Conservation (phyloP, 331 rosid species). For the Pyrus hybrid region DNA sequence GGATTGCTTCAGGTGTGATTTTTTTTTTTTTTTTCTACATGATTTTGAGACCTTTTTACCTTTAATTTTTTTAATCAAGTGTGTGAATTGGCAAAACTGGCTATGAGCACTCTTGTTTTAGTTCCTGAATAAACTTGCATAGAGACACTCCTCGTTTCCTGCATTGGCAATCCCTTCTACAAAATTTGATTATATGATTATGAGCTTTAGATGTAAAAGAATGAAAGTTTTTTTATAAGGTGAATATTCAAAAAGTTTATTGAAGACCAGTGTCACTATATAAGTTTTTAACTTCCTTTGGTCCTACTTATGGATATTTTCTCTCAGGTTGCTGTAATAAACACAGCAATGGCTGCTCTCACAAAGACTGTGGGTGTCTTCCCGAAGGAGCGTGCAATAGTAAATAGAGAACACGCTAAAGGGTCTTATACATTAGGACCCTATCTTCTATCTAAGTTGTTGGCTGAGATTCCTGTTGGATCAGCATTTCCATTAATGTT, state of each 20-base stretch:
- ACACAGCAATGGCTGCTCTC: slow-evolving; percentile 98
- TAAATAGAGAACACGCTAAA: slow-evolving; percentile 81
- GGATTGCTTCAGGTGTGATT: slow-evolving; percentile 91
- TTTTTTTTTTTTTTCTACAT: not conserved
- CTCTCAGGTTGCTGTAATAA: slow-evolving; percentile 90
- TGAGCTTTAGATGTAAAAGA: not conserved
- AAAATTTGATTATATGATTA: not conserved
- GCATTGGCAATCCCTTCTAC: not conserved
- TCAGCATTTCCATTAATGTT: slow-evolving; percentile 90
- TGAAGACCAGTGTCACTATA: not conserved
- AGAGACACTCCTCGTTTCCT: not conserved
- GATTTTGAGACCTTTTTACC: too few species aligned
- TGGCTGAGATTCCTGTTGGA: slow-evolving; percentile 89
- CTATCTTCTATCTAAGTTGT: slow-evolving; percentile 74
- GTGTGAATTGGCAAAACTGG: not conserved
- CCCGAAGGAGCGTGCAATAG: slow-evolving; percentile 87
- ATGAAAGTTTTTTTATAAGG: not conserved
- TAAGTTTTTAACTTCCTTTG: slow-evolving; percentile 11
- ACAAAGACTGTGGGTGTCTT: slow-evolving; percentile 84
- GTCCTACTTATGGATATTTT: slow-evolving; percentile 13
- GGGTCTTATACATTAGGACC: slow-evolving; percentile 90
- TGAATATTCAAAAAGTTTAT: not conserved
- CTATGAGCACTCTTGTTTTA: not conserved
- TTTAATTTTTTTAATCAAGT: not conserved
- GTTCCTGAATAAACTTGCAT: not conserved